A percentile compares a stretch with the other conserved stretches of the same genome.
These are phyloP conservation scores for Fusarium sambucinum DNA, from an alignment of 2,329 filamentous ascomycete genomes.

Conservation along the genomic window DNA sequence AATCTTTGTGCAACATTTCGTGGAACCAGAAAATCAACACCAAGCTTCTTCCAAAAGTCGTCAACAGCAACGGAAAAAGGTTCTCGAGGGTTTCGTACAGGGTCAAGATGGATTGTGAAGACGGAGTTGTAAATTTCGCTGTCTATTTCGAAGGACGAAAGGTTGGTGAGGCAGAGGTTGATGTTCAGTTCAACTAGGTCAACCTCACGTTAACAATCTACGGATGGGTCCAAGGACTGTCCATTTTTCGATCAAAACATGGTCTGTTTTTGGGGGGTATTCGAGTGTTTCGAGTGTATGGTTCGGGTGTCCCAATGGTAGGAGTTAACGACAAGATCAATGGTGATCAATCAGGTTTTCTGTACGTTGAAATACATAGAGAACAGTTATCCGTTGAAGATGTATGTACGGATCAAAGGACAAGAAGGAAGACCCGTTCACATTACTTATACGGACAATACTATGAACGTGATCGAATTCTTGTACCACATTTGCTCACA, in stretches of 20 bases:
- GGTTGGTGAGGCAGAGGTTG: slow-evolving; percentile 36
- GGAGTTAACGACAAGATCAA: neutral
- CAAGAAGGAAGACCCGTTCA: neutral
- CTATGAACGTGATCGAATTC: neutral
- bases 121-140: slow-evolving; percentile 40
- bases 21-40: slow-evolving; percentile 17
- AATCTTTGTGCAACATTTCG: slow-evolving; percentile 30
- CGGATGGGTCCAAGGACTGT: rapidly evolving
- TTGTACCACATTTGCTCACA: neutral
- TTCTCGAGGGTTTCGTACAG: no score
- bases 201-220: rapidly evolving
- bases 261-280: neutral
- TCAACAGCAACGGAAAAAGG: slow-evolving; percentile 11
- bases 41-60: slow-evolving; percentile 13
- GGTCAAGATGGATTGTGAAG: slow-evolving; percentile 42
- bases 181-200: slow-evolving; percentile 31
- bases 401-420: neutral
- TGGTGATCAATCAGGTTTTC: neutral
- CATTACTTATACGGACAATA: neutral
- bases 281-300: rapidly evolving
- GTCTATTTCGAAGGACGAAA: slow-evolving; percentile 15
- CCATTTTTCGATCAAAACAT: rapidly evolving
- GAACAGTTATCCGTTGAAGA: rapidly evolving
- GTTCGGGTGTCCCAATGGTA: neutral
- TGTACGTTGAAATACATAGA: neutral